Evolutionary conservation across 2,329 filamentous ascomycete genomes (phyloP), one percentile per base, ranked within the genome.

Genomic region (Xylaria hypoxylon): DNA sequence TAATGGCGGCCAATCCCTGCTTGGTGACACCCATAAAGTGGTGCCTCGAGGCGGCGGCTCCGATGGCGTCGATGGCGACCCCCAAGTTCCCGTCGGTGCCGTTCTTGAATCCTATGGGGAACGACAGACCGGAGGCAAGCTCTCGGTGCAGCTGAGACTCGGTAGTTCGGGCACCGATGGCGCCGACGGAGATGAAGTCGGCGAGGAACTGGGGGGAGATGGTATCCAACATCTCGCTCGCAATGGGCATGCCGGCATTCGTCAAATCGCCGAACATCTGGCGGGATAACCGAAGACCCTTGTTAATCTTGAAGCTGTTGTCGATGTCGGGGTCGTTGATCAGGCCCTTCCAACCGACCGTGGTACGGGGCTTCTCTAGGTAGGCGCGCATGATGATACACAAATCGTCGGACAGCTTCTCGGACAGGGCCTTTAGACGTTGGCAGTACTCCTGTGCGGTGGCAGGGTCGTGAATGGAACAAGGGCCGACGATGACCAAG

Each of bases 61-160:
- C 96, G 78, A 98, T 97, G 38, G 96, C 96, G 78, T 99, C 96
- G 75, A 98, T 96, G 22, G 95, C 94, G 22, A 98, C 94, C 31
- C 89, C 89, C 63, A 99, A 84, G 74, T 91, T 93, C 47, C 96
- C 96, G 76, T 99, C 96, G 26, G 96, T 99, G 68, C 96, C 96
- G 81, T 99, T 99, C 89, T 99, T 99, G 91, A 97, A 99, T 66
- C 96, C 96, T 72, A 99, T 94, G 24, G 96, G 96, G 90, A 97
- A 98, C 64, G 93, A 97, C 60, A 98, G 87, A 74, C 96, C 96
- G 31, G 92, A 96, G 5, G 96, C 96, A 69, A 99, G 88, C 84
- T 99, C 96, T 70, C 96, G 91, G 83, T 99, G 96, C 71, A 98
- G 86, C 83, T 99, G 96, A 62, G 92, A 96, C 84, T 99, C 96